phyloP scores from a whole-genome alignment of 805 yeast genomes.

The Yarrowia deformans region DNA sequence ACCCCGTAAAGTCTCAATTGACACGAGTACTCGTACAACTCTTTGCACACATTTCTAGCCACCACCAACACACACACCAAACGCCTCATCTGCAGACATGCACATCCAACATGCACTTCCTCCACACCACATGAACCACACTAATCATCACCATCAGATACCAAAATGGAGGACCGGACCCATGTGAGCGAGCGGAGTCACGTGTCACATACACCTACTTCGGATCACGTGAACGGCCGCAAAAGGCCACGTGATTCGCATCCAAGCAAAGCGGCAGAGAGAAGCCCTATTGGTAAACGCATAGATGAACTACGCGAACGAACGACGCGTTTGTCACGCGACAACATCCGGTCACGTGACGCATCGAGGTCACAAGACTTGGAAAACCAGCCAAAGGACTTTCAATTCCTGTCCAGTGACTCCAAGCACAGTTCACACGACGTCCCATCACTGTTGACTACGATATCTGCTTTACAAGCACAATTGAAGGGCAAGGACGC shows the following conservation, averaged over 20 bases:
- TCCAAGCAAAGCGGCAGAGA: no score
- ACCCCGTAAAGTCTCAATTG: no score
- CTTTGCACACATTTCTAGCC: no score
- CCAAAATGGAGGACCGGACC: not conserved
- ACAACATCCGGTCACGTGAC: conserved; percentile 1
- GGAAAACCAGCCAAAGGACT: no score
- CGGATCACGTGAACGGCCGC: not conserved
- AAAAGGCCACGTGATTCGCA: not conserved
- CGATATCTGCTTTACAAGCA: not conserved
- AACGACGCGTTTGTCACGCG: conserved; percentile 13
- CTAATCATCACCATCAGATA: not conserved
- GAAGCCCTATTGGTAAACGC: not conserved
- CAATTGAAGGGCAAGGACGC: conserved; percentile 19
- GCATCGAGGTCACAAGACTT: not conserved
- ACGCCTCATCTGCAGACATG: not conserved
- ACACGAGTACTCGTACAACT: no score
- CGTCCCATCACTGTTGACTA: not conserved
- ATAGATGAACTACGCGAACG: not conserved
- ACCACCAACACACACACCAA: no score
- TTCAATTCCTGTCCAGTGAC: not conserved
- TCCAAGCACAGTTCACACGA: not conserved
- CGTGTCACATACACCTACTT: not conserved
- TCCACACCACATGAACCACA: not conserved
- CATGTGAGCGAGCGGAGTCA: not conserved
- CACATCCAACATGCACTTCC: not conserved